Base-by-base conservation (phyloP, 768 basidiomycete genomes). In the Candolleomyces eurysporus region DNA sequence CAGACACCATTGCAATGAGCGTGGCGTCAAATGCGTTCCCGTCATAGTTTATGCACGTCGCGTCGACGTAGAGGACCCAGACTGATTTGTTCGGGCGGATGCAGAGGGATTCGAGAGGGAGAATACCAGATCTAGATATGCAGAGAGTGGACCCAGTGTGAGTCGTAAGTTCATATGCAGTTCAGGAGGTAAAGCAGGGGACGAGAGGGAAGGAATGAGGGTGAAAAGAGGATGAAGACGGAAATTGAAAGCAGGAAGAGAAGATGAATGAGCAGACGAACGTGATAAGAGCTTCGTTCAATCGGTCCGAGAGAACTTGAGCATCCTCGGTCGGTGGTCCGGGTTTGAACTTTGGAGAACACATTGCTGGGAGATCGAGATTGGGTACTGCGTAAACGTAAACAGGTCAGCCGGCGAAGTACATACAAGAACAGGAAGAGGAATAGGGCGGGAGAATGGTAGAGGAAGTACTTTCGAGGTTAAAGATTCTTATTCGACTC, bases 21-120 rank as follows among this genome's bases (percentile, higher is more conserved):
- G 92, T 83, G 0, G 97, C 94, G 65, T 99, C 97, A 61, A 96
- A 94, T 1, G 83, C 90, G 69, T 98, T 98, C 5, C 97, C 97
- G 71, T 98, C 96, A 70, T 96, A 97, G 75, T 97, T 98, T 65
- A 99, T 92, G 71, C 96, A 98, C 0, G 90, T 92, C 31, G 92
- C 86, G 65, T 99, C 97, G 66, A 98, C 82, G 69, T 98, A 98
- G n/a, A 98, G 81, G 31, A 90, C 90, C 94, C 95, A 99, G 0
- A 80, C 94, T 0, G 93, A 83, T 70, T 90, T 92, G 3, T 86
- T 87, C 0, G 85, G 83, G 16, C 90, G 82, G 60, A 99, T 97
- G 70, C 89, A 89, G 3, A 98, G 83, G 4, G 87, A 84, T 2
- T 80, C 72, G 2, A 88, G 81, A 0, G 90, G 78, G 8, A 98